A percentile compares a stretch with the other conserved stretches of the same genome.
phyloP scores from a whole-genome alignment of 2,329 filamentous ascomycete genomes.

The Knufia petricola region DNA sequence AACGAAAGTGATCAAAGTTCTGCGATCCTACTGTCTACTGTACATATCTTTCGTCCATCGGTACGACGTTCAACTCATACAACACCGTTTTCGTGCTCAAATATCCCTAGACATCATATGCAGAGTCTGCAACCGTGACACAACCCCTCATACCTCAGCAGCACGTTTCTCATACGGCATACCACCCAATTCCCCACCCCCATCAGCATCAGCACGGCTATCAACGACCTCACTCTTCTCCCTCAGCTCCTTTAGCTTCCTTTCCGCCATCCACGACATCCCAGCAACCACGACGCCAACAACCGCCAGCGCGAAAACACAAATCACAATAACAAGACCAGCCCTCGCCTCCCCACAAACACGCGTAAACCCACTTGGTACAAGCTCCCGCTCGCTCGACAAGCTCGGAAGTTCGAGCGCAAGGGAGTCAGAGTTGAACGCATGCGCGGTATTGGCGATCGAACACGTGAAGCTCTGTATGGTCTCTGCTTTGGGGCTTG shows the following conservation, averaged over 20 bases:
- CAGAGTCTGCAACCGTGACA: no score
- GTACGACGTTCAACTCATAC: no score
- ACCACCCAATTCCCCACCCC: no score
- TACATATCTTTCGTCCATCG: no score
- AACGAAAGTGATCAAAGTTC: background rate
- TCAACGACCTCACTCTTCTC: slow-evolving; percentile 11
- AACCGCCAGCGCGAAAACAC: slow-evolving; percentile 24
- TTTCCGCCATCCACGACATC: slow-evolving; percentile 12
- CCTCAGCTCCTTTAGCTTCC: slow-evolving; percentile 32
- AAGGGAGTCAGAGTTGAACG: slow-evolving; percentile 16
- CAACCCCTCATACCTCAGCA: no score
- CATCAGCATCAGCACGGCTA: background rate
- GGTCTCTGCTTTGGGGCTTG: slow-evolving; percentile 13
- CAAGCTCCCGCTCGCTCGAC: slow-evolving; percentile 14
- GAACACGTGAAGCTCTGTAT: slow-evolving; percentile 23
- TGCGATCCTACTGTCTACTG: no score
- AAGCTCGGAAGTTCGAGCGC: slow-evolving; percentile 16
- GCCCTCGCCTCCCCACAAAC: slow-evolving; percentile 31
- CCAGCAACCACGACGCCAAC: slow-evolving; percentile 26
- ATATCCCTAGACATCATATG: no score
- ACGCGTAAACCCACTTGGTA: slow-evolving; percentile 30
- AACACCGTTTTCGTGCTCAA: no score
- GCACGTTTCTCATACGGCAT: no score
- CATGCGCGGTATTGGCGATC: slow-evolving; percentile 15
- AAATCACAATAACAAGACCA: slow-evolving; percentile 29